Evolutionary conservation across 345 rosid genomes (phyloP), one percentile per base, ranked within the genome.

Genomic region (Abelmoschus esculentus): DNA sequence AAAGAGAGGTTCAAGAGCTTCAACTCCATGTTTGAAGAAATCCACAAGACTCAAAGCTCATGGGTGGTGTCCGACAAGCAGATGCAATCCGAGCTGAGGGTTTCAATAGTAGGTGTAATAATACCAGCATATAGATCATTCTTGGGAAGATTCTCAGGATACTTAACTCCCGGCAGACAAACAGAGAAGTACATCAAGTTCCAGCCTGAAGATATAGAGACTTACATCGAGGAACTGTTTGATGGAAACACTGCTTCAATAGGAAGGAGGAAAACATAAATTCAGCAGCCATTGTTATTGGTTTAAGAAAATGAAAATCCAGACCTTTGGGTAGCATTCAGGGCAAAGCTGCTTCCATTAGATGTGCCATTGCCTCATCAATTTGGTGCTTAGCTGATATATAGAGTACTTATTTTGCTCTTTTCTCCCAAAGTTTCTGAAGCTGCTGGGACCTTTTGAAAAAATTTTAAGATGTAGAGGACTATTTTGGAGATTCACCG

Each of bases 31-130:
- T 93, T 93, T 17, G 98, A 93, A 36, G 98, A 93, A 70, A 93
- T 93, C 54, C 95, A 91, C 80, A 82, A 75, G 90, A 91, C 95
- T 14, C 97, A 93, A 68, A 85, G 88, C 77, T 52, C 86, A 0
- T 93, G 98, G 98, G 89, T 93, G 34, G 91, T 93, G 46, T 82
- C 78, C 6, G 98, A 93, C 57, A 93, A 89, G 83, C 96, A 91
- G 82, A 83, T 93, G 31, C 98, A 93, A 67, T 87, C 95, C 0
- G 98, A 93, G 84, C 90, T 93, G 7, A 78, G 98, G 79, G 91
- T 91, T n/a, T 90, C 97, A 0, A 86, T 93, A 76, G 73, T 90
- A 0, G 89, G 80, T 88, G 52, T 93, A 46, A 79, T 93, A 29
- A 87, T 82, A 50, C 97, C 97, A 2, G 98, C 98, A 0, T 93